Conservation (phyloP, 306 rosid genomes). For the Fragaria nilgerrensis region DNA sequence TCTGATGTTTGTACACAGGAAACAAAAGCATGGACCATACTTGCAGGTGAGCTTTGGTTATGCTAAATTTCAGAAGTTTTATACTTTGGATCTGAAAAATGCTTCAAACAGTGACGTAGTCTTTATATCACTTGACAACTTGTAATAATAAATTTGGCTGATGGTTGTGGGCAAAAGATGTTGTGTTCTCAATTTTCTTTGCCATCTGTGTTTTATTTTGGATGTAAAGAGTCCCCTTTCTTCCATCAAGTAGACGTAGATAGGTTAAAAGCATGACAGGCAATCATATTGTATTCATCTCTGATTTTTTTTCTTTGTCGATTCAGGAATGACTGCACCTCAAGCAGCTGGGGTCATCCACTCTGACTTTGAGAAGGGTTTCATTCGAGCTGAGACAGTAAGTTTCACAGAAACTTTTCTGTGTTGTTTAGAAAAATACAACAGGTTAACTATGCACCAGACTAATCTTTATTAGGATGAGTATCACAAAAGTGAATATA, state of each 20-base stretch:
- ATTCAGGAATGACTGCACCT: conserved; percentile 96
- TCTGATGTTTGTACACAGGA: conserved; percentile 49
- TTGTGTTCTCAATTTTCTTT: neutral
- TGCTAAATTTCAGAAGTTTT: conserved; percentile 18
- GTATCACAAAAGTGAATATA: neutral
- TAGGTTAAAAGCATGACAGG: conserved; percentile 9
- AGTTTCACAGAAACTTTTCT: conserved; percentile 27
- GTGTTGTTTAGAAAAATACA: neutral
- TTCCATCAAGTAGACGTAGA: conserved; percentile 13
- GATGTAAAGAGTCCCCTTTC: neutral
- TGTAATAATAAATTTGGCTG: neutral
- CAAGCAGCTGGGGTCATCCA: conserved; percentile 99
- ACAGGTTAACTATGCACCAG: neutral
- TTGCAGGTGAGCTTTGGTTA: conserved; percentile 60
- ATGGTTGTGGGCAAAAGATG: neutral
- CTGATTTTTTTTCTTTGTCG: conserved; percentile 32
- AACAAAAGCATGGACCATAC: conserved; percentile 98
- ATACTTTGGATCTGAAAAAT: neutral
- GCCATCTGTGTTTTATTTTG: neutral
- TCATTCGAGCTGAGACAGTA: conserved; percentile 97
- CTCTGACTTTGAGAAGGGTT: conserved; percentile 98
- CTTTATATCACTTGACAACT: neutral
- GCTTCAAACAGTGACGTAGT: neutral
- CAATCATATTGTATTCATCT: neutral
- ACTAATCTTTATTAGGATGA: neutral